A percentile compares a stretch with the other conserved stretches of the same genome.
Evolutionary conservation across 805 yeast species (phyloP).

Genomic region (Suhomyces xylopsoci): DNA sequence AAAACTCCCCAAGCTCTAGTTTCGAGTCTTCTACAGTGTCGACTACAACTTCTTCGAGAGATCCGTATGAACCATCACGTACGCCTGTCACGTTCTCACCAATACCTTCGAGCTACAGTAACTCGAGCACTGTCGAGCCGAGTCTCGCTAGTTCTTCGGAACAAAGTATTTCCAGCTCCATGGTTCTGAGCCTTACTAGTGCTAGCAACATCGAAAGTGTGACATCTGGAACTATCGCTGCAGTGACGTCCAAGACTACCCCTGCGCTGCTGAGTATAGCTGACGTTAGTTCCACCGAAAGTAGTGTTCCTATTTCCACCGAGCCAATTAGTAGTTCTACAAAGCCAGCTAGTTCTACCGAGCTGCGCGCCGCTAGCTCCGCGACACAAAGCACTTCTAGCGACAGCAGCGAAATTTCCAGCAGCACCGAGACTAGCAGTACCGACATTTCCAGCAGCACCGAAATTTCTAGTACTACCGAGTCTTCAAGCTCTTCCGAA

Average conservation of each 20-base stretch:
- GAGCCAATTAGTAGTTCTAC: neutral
- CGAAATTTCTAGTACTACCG: too few relatives aligned
- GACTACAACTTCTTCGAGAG: neutral
- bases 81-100: neutral
- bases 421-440: too few relatives aligned
- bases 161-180: neutral
- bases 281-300: neutral
- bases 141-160: neutral
- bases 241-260: too few relatives aligned
- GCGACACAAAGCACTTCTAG: neutral
- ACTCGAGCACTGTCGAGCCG: neutral
- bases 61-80: neutral
- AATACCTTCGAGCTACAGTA: neutral
- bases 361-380: neutral
- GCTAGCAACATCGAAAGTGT: neutral
- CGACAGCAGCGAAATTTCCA: too few relatives aligned
- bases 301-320: neutral
- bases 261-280: neutral
- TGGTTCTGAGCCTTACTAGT: neutral
- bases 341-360: neutral
- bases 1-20: neutral
- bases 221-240: neutral
- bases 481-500: too few relatives aligned
- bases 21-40: neutral
- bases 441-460: too few relatives aligned